Evolutionary conservation across 176 grass and related monocot species (phyloP), one percentile per base, ranked within the genome.

Genomic region (Rhynchospora breviuscula): DNA sequence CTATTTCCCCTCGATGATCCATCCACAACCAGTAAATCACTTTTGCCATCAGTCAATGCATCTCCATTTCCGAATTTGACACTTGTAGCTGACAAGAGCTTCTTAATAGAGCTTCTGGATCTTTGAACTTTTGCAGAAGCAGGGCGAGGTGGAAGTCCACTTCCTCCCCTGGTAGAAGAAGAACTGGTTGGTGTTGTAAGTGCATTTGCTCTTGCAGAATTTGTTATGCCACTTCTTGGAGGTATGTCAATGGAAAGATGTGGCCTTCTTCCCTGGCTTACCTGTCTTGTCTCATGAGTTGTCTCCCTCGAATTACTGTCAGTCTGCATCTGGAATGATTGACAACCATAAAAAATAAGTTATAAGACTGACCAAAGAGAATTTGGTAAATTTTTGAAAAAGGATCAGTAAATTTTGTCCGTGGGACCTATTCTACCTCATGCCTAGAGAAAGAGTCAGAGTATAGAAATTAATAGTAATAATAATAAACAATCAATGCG

Each of bases 241-340:
- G 88, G 91, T 48, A 98, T 82, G 72, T 95, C 89, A 79, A 98
- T 92, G 0, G 80, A 89, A 78, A 93, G 87, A 18, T 95, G 89
- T 0, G 92, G 80, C 23, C 84, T 85, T 46, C 86, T 88, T 2
- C 66, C 49, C 6, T 45, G 84, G 2, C 57, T 51, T 15, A 80
- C 72, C 21, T 63, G 58, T 87, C 40, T 46, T 8, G 63, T 59
- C 44, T 82, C 79, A 53, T 69, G 23, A 73, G 12, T 47, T 46
- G 54, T 19, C 58, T 63, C 57, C 1, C 29, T 75, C 13, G 80
- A 35, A 63, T 49, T 49, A 44, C 22, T 75, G 40, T 82, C 66
- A 21, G 4, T 72, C 85, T 87, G 53, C 45, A 54, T 9, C 59
- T 22, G 14, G 19, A 31, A 54, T 31, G 48, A 52, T 76, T 8